phyloP scores from a whole-genome alignment of 2,329 filamentous ascomycete genomes.

The Neodidymelliopsis sp. region DNA sequence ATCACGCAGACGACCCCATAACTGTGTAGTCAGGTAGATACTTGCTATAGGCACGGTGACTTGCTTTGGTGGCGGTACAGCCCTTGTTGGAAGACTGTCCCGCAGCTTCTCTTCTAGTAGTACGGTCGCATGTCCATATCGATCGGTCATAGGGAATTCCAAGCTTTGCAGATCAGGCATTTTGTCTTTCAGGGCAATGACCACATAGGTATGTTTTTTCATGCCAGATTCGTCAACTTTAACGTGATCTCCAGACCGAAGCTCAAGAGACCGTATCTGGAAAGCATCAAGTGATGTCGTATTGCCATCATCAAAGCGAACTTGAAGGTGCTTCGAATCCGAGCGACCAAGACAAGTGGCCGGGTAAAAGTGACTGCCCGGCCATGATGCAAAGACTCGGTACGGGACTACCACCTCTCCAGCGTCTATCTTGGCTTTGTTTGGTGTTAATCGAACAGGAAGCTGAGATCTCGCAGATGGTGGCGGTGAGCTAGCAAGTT shows the following conservation, averaged over 20 bases:
- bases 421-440: background rate
- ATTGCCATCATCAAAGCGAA: constrained; percentile 59
- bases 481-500: constrained; percentile 30
- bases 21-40: constrained; percentile 54
- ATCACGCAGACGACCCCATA: constrained; percentile 53
- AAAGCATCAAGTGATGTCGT: constrained; percentile 50
- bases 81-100: constrained; percentile 44
- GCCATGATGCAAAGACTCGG: constrained; percentile 67
- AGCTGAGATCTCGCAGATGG: constrained; percentile 25
- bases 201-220: constrained; percentile 54
- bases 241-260: constrained; percentile 54
- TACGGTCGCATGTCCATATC: constrained; percentile 51
- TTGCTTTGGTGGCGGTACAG: constrained; percentile 25
- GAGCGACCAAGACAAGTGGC: constrained; percentile 63
- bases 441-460: constrained; percentile 18
- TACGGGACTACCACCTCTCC: constrained; percentile 53
- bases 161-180: constrained; percentile 31
- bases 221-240: constrained; percentile 56
- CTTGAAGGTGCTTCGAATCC: constrained; percentile 51
- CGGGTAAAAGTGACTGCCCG: constrained; percentile 64
- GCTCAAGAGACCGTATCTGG: constrained; percentile 53
- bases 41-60: constrained; percentile 51
- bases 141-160: constrained; percentile 51
- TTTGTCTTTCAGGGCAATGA: constrained; percentile 54
- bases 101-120: constrained; percentile 52